phyloP scores from a whole-genome alignment of 1,139 yeast genomes.

The Yarrowia galli region DNA sequence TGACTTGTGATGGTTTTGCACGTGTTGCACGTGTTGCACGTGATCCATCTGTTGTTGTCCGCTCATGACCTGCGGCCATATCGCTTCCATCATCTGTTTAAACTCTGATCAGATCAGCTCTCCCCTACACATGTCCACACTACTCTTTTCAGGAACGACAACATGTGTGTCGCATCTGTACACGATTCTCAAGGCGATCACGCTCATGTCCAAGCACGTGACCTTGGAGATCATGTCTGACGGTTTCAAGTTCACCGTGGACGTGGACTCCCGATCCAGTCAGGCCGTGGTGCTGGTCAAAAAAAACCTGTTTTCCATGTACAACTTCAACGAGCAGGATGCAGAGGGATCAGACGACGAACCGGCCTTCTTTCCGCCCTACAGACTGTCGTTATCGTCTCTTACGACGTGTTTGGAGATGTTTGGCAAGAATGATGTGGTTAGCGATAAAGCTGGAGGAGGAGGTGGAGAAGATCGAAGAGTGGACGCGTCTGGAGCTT shows the following conservation, averaged over 20 bases:
- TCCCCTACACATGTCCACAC: slow-evolving; percentile 5
- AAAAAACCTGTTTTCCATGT: slow-evolving; percentile 44
- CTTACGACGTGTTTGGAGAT: slow-evolving; percentile 47
- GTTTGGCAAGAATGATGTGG: slow-evolving; percentile 42
- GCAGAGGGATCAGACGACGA: slow-evolving; percentile 38
- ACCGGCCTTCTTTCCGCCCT: slow-evolving; percentile 40
- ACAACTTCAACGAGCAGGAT: slow-evolving; percentile 41
- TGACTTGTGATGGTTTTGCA: too few relatives aligned
- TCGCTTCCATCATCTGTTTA: too few relatives aligned
- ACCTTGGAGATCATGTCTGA: slow-evolving; percentile 46
- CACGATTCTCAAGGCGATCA: slow-evolving; percentile 46
- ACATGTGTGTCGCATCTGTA: slow-evolving; percentile 45
- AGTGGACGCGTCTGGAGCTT: not conserved
- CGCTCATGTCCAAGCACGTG: slow-evolving; percentile 44
- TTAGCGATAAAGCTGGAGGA: slow-evolving; percentile 10
- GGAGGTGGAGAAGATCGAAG: not conserved
- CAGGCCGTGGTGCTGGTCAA: slow-evolving; percentile 47
- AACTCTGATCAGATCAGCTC: slow-evolving; percentile 1
- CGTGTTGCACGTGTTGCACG: too few relatives aligned
- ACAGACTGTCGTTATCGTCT: slow-evolving; percentile 45
- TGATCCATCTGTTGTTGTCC: too few relatives aligned
- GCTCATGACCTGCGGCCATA: too few relatives aligned
- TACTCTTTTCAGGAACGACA: slow-evolving; percentile 47
- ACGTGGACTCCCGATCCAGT: slow-evolving; percentile 45
- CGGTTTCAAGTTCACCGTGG: slow-evolving; percentile 48